These are phyloP conservation scores for Naganishia kalamii DNA, from an alignment of 768 basidiomycete genomes.

Conservation along the genomic window DNA sequence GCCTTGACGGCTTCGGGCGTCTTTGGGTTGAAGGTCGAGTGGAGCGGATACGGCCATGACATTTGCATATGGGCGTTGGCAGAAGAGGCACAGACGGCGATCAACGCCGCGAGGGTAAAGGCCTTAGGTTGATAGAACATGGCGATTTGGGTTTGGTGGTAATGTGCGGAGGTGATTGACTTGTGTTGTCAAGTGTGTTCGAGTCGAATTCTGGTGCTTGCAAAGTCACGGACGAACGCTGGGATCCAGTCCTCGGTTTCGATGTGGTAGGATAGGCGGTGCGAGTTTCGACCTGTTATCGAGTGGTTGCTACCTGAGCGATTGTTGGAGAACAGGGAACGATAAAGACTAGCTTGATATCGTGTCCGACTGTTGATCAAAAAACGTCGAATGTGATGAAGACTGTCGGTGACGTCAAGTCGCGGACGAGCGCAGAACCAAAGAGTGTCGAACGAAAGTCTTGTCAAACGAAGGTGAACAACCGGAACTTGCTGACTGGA, in stretches of 20 bases:
- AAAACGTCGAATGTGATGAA: not conserved
- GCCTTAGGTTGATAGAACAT: not conserved
- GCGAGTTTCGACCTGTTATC: too few relatives aligned
- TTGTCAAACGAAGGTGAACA: conserved; percentile 2
- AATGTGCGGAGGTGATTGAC: not conserved
- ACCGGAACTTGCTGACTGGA: too few relatives aligned
- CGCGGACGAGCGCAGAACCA: not conserved
- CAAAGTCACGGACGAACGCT: not conserved
- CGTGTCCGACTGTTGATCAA: not conserved
- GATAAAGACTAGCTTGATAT: not conserved
- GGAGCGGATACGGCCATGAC: conserved; percentile 26
- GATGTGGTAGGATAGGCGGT: not conserved
- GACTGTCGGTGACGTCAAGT: not conserved
- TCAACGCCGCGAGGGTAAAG: not conserved
- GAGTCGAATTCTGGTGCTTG: not conserved
- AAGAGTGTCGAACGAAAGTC: not conserved
- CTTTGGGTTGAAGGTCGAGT: conserved; percentile 31
- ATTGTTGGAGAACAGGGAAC: too few relatives aligned
- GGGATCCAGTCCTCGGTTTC: not conserved
- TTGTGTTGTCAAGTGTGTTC: not conserved
- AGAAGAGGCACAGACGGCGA: conserved; percentile 2
- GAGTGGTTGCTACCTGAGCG: too few relatives aligned
- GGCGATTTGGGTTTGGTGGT: not conserved
- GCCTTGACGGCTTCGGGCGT: conserved; percentile 37
- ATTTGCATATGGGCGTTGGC: conserved; percentile 29